phyloP scores from a whole-genome alignment of 306 rosid genomes.

The Ammopiptanthus mongolicus region DNA sequence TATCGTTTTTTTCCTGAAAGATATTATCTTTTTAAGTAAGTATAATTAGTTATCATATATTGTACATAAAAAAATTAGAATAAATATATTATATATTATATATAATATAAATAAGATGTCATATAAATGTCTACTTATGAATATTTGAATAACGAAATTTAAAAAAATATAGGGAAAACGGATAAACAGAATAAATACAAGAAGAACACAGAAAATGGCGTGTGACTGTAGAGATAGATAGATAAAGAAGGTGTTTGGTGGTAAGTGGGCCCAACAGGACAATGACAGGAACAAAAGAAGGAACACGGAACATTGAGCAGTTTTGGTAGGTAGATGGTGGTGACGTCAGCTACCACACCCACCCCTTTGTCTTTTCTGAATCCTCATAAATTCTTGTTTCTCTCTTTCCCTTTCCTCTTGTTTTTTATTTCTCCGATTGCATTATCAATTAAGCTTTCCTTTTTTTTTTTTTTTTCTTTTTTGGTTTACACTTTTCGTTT shows the following conservation, averaged over 20 bases:
- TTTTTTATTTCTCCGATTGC: too few species aligned
- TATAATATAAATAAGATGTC: too few species aligned
- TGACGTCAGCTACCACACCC: conserved; percentile 16
- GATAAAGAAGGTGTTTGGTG: conserved; percentile 18
- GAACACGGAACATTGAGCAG: conserved; percentile 18
- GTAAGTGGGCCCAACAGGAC: conserved; percentile 24
- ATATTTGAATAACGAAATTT: too few species aligned
- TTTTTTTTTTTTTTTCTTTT: too few species aligned
- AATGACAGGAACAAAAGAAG: not conserved
- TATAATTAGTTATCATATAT: too few species aligned
- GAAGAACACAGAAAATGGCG: not conserved
- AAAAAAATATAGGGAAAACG: not conserved
- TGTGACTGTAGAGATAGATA: not conserved
- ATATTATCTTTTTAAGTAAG: too few species aligned
- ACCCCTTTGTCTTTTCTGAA: conserved; percentile 26
- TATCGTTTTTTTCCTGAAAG: too few species aligned
- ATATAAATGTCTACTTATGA: too few species aligned
- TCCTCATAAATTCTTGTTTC: not conserved
- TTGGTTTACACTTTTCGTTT: too few species aligned
- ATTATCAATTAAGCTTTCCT: too few species aligned
- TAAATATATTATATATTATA: too few species aligned
- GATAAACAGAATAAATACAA: not conserved
- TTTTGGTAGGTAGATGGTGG: conserved; percentile 30
- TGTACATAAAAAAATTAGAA: too few species aligned
- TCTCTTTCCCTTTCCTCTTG: not conserved